These are phyloP conservation scores for Hypoxylon crocopeplum DNA, from an alignment of 495 filamentous ascomycete species.

Conservation along the genomic window DNA sequence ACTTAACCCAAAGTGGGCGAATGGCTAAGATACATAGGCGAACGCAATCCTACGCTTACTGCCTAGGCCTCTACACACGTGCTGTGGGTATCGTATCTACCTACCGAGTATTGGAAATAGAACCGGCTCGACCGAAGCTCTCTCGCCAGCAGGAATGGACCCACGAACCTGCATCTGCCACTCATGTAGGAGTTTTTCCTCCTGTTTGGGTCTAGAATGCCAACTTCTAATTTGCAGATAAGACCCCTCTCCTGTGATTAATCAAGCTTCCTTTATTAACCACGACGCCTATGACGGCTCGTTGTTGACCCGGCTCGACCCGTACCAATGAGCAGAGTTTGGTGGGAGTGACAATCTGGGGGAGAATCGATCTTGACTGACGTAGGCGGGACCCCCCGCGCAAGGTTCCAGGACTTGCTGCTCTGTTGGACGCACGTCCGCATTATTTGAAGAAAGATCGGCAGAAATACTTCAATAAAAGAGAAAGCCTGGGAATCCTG, in stretches of 20 bases:
- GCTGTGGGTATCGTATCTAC: slow-evolving; percentile 9
- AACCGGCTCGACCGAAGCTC: slow-evolving; percentile 6
- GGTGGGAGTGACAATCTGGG: slow-evolving; percentile 11
- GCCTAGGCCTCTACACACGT: slow-evolving; percentile 14
- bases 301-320: slow-evolving; percentile 25
- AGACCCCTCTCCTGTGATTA: slow-evolving; percentile 9
- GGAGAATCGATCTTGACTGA: slow-evolving; percentile 24
- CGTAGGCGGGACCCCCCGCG: slow-evolving; percentile 28
- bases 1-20: no score
- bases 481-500: slow-evolving; percentile 22
- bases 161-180: not conserved
- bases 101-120: not conserved
- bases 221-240: slow-evolving; percentile 24
- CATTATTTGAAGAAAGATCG: slow-evolving; percentile 24
- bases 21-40: no score
- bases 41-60: no score
- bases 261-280: slow-evolving; percentile 2
- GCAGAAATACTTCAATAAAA: slow-evolving; percentile 21
- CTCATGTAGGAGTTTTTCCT: slow-evolving; percentile 15
- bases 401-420: slow-evolving; percentile 12
- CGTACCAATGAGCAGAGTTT: slow-evolving; percentile 22
- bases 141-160: not conserved
- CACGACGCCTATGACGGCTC: slow-evolving; percentile 25
- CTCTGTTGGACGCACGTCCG: slow-evolving; percentile 3
- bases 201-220: slow-evolving; percentile 7